Evolutionary conservation across 257 asterid genomes (phyloP).

Genomic region (Scutellaria baicalensis): DNA sequence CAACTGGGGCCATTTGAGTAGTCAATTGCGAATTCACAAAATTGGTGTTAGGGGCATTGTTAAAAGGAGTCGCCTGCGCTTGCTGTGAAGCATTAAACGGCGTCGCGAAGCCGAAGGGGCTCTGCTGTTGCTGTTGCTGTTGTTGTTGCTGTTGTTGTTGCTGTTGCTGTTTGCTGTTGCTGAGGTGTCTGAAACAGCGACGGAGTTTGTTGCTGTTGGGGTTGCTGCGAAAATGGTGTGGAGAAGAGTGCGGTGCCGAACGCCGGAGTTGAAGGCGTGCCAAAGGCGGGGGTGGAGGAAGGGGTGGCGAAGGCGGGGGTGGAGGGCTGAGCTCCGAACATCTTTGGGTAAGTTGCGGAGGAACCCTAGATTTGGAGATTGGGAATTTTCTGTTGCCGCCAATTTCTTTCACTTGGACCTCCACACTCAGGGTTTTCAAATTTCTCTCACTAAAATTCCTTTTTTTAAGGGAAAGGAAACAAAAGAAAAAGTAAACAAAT

Average conservation of each 20-base stretch:
- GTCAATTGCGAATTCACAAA: conserved; percentile 70
- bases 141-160: conserved; percentile 46
- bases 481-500: too few species aligned
- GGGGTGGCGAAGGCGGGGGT: conserved; percentile 62
- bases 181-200: background rate
- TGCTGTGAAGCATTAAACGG: conserved; percentile 49
- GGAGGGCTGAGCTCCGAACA: conserved; percentile 58
- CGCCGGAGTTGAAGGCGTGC: conserved; percentile 50
- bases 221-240: conserved; percentile 24
- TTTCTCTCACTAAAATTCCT: background rate
- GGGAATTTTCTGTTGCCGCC: conserved; percentile 32
- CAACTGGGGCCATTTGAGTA: conserved; percentile 98
- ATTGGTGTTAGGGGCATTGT: conserved; percentile 32
- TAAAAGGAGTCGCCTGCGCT: conserved; percentile 42
- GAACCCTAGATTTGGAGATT: conserved; percentile 36
- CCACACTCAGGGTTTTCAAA: conserved; percentile 1
- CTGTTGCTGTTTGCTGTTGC: conserved; percentile 40
- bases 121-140: conserved; percentile 47
- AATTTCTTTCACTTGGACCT: background rate
- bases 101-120: conserved; percentile 47
- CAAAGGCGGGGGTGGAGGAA: conserved; percentile 58
- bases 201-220: conserved; percentile 24
- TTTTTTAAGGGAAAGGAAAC: too few species aligned
- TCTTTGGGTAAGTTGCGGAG: conserved; percentile 15
- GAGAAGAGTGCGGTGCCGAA: conserved; percentile 70